Conservation (phyloP, 2,329 filamentous ascomycete species). For the Lasiodiplodia theobromae region DNA sequence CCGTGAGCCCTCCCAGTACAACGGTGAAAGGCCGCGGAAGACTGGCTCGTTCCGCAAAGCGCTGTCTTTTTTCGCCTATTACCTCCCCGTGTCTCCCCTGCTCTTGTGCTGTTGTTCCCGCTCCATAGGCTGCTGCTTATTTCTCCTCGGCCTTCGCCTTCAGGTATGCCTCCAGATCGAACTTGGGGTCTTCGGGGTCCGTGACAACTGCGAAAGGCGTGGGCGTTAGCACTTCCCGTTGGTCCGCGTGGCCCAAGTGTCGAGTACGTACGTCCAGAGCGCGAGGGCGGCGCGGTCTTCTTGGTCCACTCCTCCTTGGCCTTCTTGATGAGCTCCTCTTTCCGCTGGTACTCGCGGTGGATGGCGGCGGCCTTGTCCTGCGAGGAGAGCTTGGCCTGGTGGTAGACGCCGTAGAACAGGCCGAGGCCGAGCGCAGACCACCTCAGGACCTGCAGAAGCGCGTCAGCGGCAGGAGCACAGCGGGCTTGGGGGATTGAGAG, state of each 20-base stretch:
- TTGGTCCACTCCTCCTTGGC: conserved; percentile 90
- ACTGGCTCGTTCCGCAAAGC: conserved; percentile 31
- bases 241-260: not conserved
- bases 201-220: conserved; percentile 37
- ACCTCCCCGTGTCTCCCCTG: conserved; percentile 19
- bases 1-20: conserved; percentile 25
- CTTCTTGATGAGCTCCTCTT: conserved; percentile 88
- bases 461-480: conserved; percentile 6
- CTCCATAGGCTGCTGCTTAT: conserved; percentile 30
- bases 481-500: not conserved
- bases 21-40: conserved; percentile 33
- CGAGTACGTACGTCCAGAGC: conserved; percentile 48
- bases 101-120: conserved; percentile 1
- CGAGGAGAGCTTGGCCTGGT: conserved; percentile 82
- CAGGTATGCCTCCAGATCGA: conserved; percentile 89
- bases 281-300: conserved; percentile 65
- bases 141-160: conserved; percentile 63
- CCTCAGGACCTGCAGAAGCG: conserved; percentile 78
- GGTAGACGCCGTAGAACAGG: conserved; percentile 93
- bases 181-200: conserved; percentile 85
- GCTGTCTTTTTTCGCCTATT: conserved; percentile 27
- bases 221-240: conserved; percentile 7
- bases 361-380: conserved; percentile 73
- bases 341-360: conserved; percentile 86
- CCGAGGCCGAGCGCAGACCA: conserved; percentile 93